Conservation (phyloP, 495 filamentous ascomycete genomes). For the Penicillium cataractarum region DNA sequence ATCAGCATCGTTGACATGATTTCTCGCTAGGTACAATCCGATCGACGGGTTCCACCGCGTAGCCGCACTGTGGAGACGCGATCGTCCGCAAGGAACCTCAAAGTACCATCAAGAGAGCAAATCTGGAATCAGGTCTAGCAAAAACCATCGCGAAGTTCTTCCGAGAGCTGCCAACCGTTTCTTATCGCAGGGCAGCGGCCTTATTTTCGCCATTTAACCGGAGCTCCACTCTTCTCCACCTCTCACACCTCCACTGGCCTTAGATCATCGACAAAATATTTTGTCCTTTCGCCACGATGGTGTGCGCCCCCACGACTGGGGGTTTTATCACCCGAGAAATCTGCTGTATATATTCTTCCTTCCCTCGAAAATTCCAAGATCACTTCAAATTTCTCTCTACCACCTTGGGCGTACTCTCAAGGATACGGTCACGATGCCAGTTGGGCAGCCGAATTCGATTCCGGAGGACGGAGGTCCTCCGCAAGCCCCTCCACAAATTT, state of each 20-base stretch:
- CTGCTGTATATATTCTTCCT: neutral
- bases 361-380: neutral
- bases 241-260: slow-evolving; percentile 13
- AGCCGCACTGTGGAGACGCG: slow-evolving; percentile 17
- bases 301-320: slow-evolving; percentile 9
- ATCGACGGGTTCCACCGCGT: neutral
- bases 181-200: slow-evolving; percentile 2
- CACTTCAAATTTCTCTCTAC: neutral
- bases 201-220: slow-evolving; percentile 10
- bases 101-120: neutral
- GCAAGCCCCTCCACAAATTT: slow-evolving; percentile 14
- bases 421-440: slow-evolving; percentile 16
- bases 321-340: neutral
- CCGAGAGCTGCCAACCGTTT: neutral
- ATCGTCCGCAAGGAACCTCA: slow-evolving; percentile 17
- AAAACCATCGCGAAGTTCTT: neutral
- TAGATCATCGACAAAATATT: slow-evolving; percentile 24
- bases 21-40: neutral
- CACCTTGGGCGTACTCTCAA: neutral
- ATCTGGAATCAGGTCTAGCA: neutral
- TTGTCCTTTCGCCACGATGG: slow-evolving; percentile 24
- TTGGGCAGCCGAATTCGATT: slow-evolving; percentile 13
- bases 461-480: slow-evolving; percentile 18
- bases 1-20: slow-evolving; percentile 1
- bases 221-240: slow-evolving; percentile 10